Percentiles rank a stretch among this genome's conserved stretches.
These are phyloP conservation scores for Pyrenophora graminea DNA, from an alignment of 2,329 filamentous ascomycete species.

Conservation along the genomic window DNA sequence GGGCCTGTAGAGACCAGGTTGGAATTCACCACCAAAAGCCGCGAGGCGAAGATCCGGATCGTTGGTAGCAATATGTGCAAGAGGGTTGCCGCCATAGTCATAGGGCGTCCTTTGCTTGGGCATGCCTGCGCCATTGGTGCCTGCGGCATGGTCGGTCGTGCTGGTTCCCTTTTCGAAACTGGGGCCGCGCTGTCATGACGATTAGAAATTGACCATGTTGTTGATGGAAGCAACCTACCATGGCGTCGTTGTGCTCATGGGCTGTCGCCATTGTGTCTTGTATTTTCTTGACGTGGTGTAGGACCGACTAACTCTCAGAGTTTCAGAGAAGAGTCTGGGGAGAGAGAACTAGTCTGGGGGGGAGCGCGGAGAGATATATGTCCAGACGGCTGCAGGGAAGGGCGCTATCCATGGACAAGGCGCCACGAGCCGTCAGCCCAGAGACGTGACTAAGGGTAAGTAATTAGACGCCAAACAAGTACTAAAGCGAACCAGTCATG, in stretches of 20 bases:
- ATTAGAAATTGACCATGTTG: slow-evolving; percentile 10
- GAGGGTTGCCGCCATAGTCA: slow-evolving; percentile 58
- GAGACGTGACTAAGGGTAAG: slow-evolving; percentile 24
- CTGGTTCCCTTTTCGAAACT: slow-evolving; percentile 38
- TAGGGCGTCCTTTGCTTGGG: slow-evolving; percentile 52
- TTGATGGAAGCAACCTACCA: slow-evolving; percentile 27
- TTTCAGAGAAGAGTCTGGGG: slow-evolving; percentile 26
- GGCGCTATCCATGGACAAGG: slow-evolving; percentile 35
- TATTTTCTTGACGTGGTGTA: slow-evolving; percentile 1
- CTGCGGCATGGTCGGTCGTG: slow-evolving; percentile 47
- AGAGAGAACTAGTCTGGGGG: slow-evolving; percentile 33
- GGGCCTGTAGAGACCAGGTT: slow-evolving; percentile 55
- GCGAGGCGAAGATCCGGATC: slow-evolving; percentile 52
- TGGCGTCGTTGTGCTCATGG: slow-evolving; percentile 41
- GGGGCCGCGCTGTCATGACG: slow-evolving; percentile 24
- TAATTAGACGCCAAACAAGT: slow-evolving; percentile 38
- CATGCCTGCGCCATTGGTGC: slow-evolving; percentile 26
- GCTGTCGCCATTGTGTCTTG: slow-evolving; percentile 49
- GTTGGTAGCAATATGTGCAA: slow-evolving; percentile 56
- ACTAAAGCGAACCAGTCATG: slow-evolving; percentile 36
- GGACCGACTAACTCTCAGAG: slow-evolving; percentile 1
- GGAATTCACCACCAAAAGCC: slow-evolving; percentile 58
- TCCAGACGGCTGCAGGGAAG: slow-evolving; percentile 27
- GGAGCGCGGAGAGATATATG: slow-evolving; percentile 42
- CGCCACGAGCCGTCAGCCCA: slow-evolving; percentile 37